phyloP scores from a whole-genome alignment of 2,329 filamentous ascomycete genomes.

The Teratosphaeria gauchensis region DNA sequence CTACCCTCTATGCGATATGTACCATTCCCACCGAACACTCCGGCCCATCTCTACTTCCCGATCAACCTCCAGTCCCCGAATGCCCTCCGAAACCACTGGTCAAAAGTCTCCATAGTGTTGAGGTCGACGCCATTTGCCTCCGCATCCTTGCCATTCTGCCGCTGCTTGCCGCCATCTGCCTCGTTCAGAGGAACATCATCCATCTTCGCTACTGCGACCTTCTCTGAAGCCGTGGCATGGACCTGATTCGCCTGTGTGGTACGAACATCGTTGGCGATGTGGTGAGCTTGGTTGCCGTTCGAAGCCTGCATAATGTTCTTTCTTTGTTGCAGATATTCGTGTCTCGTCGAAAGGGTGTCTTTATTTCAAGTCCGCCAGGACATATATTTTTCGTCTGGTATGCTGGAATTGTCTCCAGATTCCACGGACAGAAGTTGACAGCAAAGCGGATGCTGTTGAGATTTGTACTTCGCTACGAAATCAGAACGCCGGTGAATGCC shows the following conservation, averaged over 20 bases:
- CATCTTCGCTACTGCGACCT: background rate
- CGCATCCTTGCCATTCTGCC: background rate
- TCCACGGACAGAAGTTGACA: too few relatives aligned
- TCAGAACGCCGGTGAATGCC: background rate
- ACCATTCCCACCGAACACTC: background rate
- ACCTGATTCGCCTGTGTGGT: background rate
- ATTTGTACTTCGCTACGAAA: too few relatives aligned
- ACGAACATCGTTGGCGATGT: background rate
- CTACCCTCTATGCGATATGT: background rate
- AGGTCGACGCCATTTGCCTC: background rate
- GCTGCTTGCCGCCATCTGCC: background rate
- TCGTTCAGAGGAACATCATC: background rate
- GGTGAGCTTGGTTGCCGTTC: background rate
- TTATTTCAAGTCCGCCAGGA: too few relatives aligned
- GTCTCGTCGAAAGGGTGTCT: too few relatives aligned
- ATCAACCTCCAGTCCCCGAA: background rate
- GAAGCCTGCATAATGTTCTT: background rate
- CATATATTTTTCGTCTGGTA: too few relatives aligned
- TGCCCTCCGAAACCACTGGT: background rate
- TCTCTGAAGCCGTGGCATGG: background rate
- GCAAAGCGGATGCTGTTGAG: too few relatives aligned
- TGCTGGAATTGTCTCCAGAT: too few relatives aligned
- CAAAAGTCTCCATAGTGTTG: background rate
- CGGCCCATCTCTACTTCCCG: background rate
- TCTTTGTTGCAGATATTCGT: background rate